These are phyloP conservation scores for Lentinula sp. DNA, from an alignment of 768 basidiomycete species.

Conservation along the genomic window DNA sequence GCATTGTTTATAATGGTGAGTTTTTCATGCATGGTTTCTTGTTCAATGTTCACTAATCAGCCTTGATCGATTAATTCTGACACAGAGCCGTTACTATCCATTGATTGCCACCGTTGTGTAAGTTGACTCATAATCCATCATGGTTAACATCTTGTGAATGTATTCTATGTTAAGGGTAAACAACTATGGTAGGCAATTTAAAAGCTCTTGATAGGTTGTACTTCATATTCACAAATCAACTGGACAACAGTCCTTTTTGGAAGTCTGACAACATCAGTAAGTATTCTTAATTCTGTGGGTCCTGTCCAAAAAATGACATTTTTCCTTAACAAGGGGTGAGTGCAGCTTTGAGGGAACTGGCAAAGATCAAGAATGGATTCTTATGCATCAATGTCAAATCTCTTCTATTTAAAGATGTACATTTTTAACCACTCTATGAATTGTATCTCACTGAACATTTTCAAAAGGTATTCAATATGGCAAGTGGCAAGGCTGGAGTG, in stretches of 20 bases:
- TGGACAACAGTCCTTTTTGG: neutral
- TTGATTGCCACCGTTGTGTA: constrained; percentile 40
- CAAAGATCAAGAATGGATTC: neutral
- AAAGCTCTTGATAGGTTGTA: no score
- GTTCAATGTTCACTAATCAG: no score
- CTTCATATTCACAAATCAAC: neutral
- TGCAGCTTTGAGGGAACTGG: neutral
- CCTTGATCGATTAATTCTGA: neutral
- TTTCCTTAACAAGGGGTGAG: neutral
- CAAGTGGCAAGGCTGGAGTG: constrained; percentile 57
- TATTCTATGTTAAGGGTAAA: constrained; percentile 34
- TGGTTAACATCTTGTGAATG: neutral
- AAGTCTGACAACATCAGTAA: constrained; percentile 19
- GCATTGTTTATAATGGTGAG: constrained; percentile 46
- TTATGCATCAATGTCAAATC: neutral
- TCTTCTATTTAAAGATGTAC: neutral
- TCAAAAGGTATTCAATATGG: constrained; percentile 38
- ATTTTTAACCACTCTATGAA: neutral
- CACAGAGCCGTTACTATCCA: constrained; percentile 56
- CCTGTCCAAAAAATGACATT: neutral
- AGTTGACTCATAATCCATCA: constrained; percentile 13
- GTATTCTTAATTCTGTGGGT: constrained; percentile 15
- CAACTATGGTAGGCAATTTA: constrained; percentile 36
- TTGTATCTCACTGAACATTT: neutral
- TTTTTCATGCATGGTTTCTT: neutral